Base-by-base conservation (phyloP, 106 monocot genomes). In the Dioscorea zingiberensis region DNA sequence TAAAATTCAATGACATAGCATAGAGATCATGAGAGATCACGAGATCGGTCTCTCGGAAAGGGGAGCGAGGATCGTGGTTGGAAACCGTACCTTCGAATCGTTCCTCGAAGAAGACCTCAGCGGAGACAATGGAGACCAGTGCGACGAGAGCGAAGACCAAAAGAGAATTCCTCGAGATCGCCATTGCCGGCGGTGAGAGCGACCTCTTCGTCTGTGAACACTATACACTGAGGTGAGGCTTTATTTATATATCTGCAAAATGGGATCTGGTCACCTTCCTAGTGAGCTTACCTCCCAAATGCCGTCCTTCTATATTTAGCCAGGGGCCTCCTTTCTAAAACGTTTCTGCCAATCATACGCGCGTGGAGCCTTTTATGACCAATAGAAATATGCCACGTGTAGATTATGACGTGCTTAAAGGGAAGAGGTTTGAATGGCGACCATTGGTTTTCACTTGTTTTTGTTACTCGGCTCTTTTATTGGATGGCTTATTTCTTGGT, bases 21-120 rank as follows among this genome's bases (percentile, higher is more conserved):
- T 15, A 16, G 14, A 18, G 7, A n/a, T n/a, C n/a, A 51, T 51
- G 2, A 51, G 51, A 51, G n/a, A n/a, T n/a, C n/a, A n/a, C n/a
- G n/a, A 38, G 38, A 2, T 2, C 1, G 4, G 10, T 38, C 38
- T 38, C 3, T 6, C 38, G 38, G 38, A 38, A 38, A 1, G 38
- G 10, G 0, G 38, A 38, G 38, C 1, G 38, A 0, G 38, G 38
- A 6, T 38, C 38, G 38, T 38, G 38, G 9, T 38, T 0, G 38
- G 4, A 16, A 27, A 22, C 6, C 30, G 17, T 76, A 82, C 81
- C 76, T 44, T 46, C 73, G 49, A 80, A 84, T 30, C 59, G 48
- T 73, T 84, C 84, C 76, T 84, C 76, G 60, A 84, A 84, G 73
- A 45, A 84, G 70, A 84, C 76, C 47, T 84, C 73, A 24, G 80